A percentile compares a stretch with the other conserved stretches of the same genome.
phyloP scores from a whole-genome alignment of 139 green algal genomes.

The Volvox reticuliferus region DNA sequence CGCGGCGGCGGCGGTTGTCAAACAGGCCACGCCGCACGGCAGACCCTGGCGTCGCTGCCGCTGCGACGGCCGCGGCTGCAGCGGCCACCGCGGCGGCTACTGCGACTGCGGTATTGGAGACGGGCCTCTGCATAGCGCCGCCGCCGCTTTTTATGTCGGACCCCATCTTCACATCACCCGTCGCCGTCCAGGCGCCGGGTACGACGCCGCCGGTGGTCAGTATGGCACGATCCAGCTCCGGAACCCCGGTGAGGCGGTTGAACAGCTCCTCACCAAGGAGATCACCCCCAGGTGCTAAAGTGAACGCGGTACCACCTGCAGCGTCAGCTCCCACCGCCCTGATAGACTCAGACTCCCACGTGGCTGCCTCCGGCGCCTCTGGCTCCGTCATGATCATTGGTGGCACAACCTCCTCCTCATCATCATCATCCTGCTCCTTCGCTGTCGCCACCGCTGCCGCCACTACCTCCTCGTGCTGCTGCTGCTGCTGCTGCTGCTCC shows the following conservation, averaged over 20 bases:
- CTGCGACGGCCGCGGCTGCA: neutral
- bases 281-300: neutral
- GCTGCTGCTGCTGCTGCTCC: neutral
- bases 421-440: too few species aligned
- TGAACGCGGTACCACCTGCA: too few species aligned
- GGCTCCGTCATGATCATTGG: too few species aligned
- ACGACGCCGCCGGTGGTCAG: slow-evolving; percentile 2
- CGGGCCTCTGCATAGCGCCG: too few species aligned
- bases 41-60: neutral
- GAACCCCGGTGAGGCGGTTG: neutral
- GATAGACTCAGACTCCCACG: too few species aligned
- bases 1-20: neutral
- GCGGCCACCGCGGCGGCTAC: neutral
- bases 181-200: neutral
- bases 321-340: too few species aligned
- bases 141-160: neutral
- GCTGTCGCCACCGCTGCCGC: too few species aligned
- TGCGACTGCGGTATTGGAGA: neutral
- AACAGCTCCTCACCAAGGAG: neutral
- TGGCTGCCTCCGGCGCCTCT: too few species aligned
- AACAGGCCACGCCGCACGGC: too few species aligned
- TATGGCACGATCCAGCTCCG: slow-evolving; percentile 21
- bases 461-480: neutral
- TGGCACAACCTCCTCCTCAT: too few species aligned
- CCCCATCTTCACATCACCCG: neutral